These are phyloP conservation scores for Coprinellus micaceus DNA, from an alignment of 768 basidiomycete species.

Conservation along the genomic window DNA sequence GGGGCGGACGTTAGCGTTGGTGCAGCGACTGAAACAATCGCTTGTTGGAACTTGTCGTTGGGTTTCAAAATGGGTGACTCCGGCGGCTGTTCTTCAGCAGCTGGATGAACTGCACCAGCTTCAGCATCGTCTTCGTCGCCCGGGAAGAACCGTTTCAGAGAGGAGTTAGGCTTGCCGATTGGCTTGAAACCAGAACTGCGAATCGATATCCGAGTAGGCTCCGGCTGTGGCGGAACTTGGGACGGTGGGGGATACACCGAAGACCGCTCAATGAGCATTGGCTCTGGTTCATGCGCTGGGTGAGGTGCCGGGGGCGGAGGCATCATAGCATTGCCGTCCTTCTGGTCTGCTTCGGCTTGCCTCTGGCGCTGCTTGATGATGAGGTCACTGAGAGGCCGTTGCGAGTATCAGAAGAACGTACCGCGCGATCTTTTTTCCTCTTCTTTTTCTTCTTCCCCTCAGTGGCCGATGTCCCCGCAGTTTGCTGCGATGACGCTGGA, in stretches of 20 bases:
- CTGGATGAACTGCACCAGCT: conserved; percentile 6
- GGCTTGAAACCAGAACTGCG: conserved; percentile 58
- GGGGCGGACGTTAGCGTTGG: too few relatives aligned
- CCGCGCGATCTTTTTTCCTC: conserved; percentile 5
- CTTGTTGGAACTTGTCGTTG: neutral
- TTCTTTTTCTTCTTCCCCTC: conserved; percentile 20
- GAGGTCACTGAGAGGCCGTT: conserved; percentile 1
- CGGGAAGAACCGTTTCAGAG: conserved; percentile 79
- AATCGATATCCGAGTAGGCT: conserved; percentile 22
- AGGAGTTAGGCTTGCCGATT: conserved; percentile 51
- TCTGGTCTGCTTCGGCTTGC: neutral
- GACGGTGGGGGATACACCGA: conserved; percentile 1
- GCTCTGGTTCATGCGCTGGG: neutral
- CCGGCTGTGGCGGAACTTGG: neutral
- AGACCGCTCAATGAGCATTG: conserved; percentile 2
- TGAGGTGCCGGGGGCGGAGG: conserved; percentile 11
- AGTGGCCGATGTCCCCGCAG: conserved; percentile 23
- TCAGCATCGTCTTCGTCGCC: conserved; percentile 67
- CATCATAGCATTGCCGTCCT: neutral
- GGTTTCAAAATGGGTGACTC: neutral
- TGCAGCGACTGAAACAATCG: too few relatives aligned
- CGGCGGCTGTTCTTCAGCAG: neutral
- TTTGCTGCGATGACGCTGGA: conserved; percentile 15
- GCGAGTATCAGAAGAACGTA: neutral
- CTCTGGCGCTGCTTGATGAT: conserved; percentile 10